Base-by-base conservation (phyloP, 495 filamentous ascomycete species). In the Neurospora sublineolata region DNA sequence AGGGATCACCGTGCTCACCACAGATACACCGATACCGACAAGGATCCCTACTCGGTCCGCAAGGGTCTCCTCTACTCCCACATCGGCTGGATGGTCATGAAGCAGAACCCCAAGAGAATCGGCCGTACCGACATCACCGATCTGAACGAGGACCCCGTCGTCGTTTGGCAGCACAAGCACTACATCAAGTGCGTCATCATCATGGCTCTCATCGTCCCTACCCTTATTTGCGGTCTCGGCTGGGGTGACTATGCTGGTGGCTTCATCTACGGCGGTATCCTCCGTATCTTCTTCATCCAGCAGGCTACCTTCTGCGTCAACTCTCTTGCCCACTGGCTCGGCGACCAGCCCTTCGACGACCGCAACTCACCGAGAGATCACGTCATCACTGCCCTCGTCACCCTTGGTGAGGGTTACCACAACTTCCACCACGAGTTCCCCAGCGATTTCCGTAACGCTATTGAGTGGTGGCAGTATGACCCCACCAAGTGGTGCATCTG, bases 401-500 rank as follows among this genome's bases (percentile, higher is more conserved):
- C 95, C 67, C 93, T 99, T 37, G 95, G 95, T 68, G 95, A 99
- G 82, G 95, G 95, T 69, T 99, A 99, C 85, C 94, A 98, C 87
- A 97, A 97, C 86, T 99, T 99, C 89, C 95, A 99, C 86, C 95
- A 99, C 87, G 95, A 99, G 80, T 99, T 99, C 85, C 95, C 95
- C 69, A 96, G 93, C 16, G 95, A 99, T 82, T 97, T 97, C 91
- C 93, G 95, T 80, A 99, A 99, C 82, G 95, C 94, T 69, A 96
- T 99, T 74, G 86, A 97, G 79, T 97, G 94, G 93, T 92, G 91
- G 85, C 95, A 99, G 86, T 99, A 99, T 78, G 95, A 99, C 83
- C 95, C 95, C 27, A 99, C 95, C 81, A 99, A 99, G 87, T 97
- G 94, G 94, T 87, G 83, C 80, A 99, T 99, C 87, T 96, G 92